phyloP scores from a whole-genome alignment of 108 stramenopile genomes.

The Stephanodiscus minutulus region DNA sequence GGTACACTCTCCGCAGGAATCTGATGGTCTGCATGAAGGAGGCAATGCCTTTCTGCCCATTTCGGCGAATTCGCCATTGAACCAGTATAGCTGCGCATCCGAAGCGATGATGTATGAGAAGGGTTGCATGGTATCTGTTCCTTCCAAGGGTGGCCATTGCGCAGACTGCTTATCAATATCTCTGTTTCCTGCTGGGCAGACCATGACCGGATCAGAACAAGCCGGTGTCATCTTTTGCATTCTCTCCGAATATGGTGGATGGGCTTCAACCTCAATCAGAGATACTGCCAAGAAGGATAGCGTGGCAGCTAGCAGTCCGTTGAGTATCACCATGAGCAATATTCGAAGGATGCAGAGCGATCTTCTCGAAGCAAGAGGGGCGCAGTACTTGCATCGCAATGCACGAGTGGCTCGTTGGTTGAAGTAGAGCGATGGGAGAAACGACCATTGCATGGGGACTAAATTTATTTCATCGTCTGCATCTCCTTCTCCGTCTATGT shows the following conservation, averaged over 20 bases:
- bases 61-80: slow-evolving; percentile 55
- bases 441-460: not conserved
- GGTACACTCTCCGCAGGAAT: slow-evolving; percentile 49
- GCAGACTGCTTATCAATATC: slow-evolving; percentile 36
- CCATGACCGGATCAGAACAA: slow-evolving; percentile 38
- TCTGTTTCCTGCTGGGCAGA: slow-evolving; percentile 30
- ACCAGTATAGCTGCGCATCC: slow-evolving; percentile 54
- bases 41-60: slow-evolving; percentile 41
- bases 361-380: slow-evolving; percentile 8
- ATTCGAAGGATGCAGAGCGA: slow-evolving; percentile 18
- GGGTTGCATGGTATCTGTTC: slow-evolving; percentile 9
- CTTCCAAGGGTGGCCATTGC: not conserved
- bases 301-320: slow-evolving; percentile 22
- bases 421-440: not conserved
- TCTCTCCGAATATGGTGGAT: slow-evolving; percentile 21
- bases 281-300: slow-evolving; percentile 43
- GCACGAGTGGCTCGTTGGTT: not conserved
- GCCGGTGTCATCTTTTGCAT: slow-evolving; percentile 45
- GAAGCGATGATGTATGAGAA: slow-evolving; percentile 54
- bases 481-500: slow-evolving; percentile 11
- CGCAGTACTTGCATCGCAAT: slow-evolving; percentile 26
- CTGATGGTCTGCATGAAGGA: slow-evolving; percentile 25
- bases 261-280: slow-evolving; percentile 40
- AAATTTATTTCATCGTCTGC: not conserved
- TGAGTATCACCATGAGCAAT: slow-evolving; percentile 20